Base-by-base conservation (phyloP, 768 basidiomycete species). In the Leccinum olivaceopallidum region DNA sequence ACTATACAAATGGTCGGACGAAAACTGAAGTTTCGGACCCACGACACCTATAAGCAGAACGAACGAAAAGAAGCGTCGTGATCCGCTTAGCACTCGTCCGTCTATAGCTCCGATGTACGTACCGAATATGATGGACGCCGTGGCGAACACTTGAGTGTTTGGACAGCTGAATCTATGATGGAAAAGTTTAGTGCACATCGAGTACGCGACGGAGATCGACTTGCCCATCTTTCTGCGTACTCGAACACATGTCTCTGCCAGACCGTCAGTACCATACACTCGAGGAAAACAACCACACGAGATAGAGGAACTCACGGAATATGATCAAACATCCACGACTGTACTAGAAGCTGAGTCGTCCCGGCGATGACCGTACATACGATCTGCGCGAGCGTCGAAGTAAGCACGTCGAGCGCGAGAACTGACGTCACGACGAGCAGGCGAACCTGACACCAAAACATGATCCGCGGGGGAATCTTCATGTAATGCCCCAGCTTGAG, bases 401-500 rank as follows among this genome's bases (percentile, higher is more conserved):
- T 20, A 47, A 20, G 44, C 44, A 47, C 44, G 20, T 47, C 12
- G 10, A 5, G 42, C 10, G n/a, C 42, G 42, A 42, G n/a, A n/a
- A 18, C n/a, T n/a, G 42, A n/a, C 12, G 20, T 20, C 20, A 6
- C 20, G 20, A 47, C 20, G 20, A 13, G 20, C 10, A 5, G 20
- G 3, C 44, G 12, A 47, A 47, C 81, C 70, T 92, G 90, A 22
- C 78, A 80, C 69, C 73, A 79, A 77, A 94, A 94, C 84, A 92
- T 92, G 47, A 80, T 65, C 6, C 85, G 81, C 3, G 88, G 90
- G 4, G 89, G 86, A 55, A 92, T 81, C 47, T 74, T 74, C 73
- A 75, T 74, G 69, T 87, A 86, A 66, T 89, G 89, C 10, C 87
- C 89, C 53, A 90, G 85, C 73, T 94, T 93, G 71, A 92, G 86